Percentiles rank a stretch among this genome's conserved stretches.
Evolutionary conservation across 306 rosid genomes (phyloP).

Genomic region (Prunus kanzakura): DNA sequence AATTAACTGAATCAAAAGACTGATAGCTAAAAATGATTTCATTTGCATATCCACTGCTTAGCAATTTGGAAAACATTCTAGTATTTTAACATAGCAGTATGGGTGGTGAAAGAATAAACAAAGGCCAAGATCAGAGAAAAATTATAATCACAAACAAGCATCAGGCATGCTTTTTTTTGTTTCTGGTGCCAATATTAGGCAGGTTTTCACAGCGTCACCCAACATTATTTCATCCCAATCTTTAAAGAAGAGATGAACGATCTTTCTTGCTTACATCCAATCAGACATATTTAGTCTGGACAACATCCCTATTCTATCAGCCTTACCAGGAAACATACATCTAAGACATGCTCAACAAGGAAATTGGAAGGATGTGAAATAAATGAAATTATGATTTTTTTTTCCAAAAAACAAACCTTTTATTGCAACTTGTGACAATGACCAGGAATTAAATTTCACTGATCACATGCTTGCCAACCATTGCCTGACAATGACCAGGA

Average conservation of each 20-base stretch:
- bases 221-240: not conserved
- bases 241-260: not conserved
- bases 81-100: not conserved
- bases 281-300: not conserved
- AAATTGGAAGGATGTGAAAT: not conserved
- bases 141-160: not conserved
- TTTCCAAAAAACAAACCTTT: not conserved
- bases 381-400: not conserved
- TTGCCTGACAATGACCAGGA: not conserved
- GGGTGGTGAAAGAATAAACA: not conserved
- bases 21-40: not conserved
- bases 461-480: not conserved
- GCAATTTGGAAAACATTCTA: not conserved
- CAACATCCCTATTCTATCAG: not conserved
- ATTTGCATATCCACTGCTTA: not conserved
- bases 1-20: not conserved
- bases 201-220: not conserved
- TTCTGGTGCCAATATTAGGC: not conserved
- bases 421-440: not conserved
- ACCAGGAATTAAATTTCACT: not conserved
- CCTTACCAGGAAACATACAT: not conserved
- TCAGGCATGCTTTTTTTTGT: not conserved
- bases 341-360: not conserved
- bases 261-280: not conserved
- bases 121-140: not conserved